Percentiles rank a stretch among this genome's conserved stretches.
phyloP scores from a whole-genome alignment of 129 eudicot genomes.

The Tagetes erecta region DNA sequence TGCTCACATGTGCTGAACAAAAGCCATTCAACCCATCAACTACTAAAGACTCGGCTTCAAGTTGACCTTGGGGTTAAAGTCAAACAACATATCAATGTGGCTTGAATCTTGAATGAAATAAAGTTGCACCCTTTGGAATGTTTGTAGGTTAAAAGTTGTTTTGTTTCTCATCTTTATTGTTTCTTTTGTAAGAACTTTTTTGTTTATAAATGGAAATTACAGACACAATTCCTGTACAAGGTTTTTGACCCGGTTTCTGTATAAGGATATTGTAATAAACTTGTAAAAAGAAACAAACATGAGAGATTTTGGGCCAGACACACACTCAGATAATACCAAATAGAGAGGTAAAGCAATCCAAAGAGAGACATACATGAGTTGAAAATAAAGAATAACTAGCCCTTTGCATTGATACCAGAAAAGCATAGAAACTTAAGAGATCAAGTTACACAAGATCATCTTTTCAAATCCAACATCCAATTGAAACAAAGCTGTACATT shows the following conservation, averaged over 20 bases:
- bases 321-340: no score
- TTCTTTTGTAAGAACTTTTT: conserved; percentile 25
- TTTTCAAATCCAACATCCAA: no score
- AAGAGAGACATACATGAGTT: no score
- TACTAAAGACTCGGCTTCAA: conserved; percentile 34
- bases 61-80: conserved; percentile 35
- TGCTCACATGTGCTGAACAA: conserved; percentile 77
- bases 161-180: conserved; percentile 29
- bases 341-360: no score
- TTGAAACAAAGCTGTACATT: no score
- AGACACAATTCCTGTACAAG: conserved; percentile 25
- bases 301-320: no score
- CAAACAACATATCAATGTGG: conserved; percentile 7
- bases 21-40: conserved; percentile 59
- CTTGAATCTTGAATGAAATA: conserved; percentile 33
- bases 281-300: neutral
- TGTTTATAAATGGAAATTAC: conserved; percentile 15
- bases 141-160: conserved; percentile 31
- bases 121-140: conserved; percentile 30
- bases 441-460: no score
- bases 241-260: conserved; percentile 23
- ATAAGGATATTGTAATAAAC: conserved; percentile 25
- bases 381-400: neutral
- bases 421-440: neutral
- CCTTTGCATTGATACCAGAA: neutral